A percentile compares a stretch with the other conserved stretches of the same genome.
Conservation (phyloP, 2,329 filamentous ascomycete species). For the Colletotrichum scovillei region DNA sequence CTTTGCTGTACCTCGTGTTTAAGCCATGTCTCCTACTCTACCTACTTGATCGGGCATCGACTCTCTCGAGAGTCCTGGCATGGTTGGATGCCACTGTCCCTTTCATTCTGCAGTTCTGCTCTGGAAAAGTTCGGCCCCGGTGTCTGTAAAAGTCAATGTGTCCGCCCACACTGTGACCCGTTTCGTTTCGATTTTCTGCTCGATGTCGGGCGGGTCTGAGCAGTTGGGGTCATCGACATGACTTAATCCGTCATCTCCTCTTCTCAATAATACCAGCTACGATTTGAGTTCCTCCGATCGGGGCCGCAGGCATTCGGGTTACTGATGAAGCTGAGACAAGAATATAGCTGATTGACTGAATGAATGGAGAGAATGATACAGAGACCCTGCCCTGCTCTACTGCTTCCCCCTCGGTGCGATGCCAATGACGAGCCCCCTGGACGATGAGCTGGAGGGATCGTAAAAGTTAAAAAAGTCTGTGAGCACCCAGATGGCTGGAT, state of each 20-base stretch:
- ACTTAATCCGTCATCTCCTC: not conserved
- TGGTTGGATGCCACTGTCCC: not conserved
- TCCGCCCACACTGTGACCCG: slow-evolving; percentile 29
- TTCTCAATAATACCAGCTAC: not conserved
- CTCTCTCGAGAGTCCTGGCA: not conserved
- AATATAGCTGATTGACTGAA: not conserved
- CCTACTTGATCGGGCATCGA: not conserved
- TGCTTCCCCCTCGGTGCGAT: slow-evolving; percentile 3
- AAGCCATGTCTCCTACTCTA: not conserved
- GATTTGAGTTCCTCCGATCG: slow-evolving; percentile 32
- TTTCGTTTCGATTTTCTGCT: slow-evolving; percentile 27
- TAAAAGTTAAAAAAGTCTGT: slow-evolving; percentile 35
- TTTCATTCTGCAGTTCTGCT: not conserved
- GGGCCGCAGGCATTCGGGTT: not conserved
- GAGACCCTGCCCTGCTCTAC: slow-evolving; percentile 8
- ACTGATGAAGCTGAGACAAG: slow-evolving; percentile 9
- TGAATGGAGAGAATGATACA: not conserved
- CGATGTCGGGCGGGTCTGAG: not conserved
- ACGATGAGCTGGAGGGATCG: slow-evolving; percentile 35
- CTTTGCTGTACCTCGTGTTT: not conserved
- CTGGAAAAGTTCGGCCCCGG: not conserved
- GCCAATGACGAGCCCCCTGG: slow-evolving; percentile 30
- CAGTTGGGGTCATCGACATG: not conserved
- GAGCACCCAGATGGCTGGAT: slow-evolving; percentile 35
- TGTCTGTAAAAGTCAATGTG: slow-evolving; percentile 8